These are phyloP conservation scores for Delitschia confertaspora DNA, from an alignment of 495 filamentous ascomycete species.

Conservation along the genomic window DNA sequence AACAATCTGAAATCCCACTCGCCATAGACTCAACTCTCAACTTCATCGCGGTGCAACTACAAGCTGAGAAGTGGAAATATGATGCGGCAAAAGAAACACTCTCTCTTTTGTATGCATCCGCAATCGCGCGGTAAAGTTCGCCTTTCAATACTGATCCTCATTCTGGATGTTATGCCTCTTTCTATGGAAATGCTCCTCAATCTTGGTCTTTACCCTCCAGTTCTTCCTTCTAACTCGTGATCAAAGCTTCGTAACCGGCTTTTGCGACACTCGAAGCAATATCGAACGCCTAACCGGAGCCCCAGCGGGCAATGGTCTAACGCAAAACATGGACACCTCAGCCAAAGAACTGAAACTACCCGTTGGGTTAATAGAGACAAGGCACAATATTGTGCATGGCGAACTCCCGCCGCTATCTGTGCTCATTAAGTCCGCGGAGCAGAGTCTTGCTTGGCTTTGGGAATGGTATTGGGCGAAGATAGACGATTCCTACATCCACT, in stretches of 20 bases:
- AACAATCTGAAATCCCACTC: slow-evolving; percentile 16
- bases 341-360: slow-evolving; percentile 69
- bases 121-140: slow-evolving; percentile 16
- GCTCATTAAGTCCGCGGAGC: slow-evolving; percentile 53
- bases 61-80: slow-evolving; percentile 9
- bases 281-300: no score
- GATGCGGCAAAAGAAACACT: slow-evolving; percentile 1
- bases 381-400: slow-evolving; percentile 85
- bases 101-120: slow-evolving; percentile 17
- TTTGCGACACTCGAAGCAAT: slow-evolving; percentile 50
- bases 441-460: slow-evolving; percentile 81
- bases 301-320: slow-evolving; percentile 58
- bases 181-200: not conserved
- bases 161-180: not conserved
- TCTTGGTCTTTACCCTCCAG: not conserved
- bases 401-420: slow-evolving; percentile 67
- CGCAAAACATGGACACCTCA: slow-evolving; percentile 73
- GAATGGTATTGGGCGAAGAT: slow-evolving; percentile 67
- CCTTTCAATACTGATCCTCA: not conserved
- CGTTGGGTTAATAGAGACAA: slow-evolving; percentile 76
- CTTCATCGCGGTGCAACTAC: slow-evolving; percentile 16
- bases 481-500: slow-evolving; percentile 10
- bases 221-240: not conserved
- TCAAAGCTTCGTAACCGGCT: slow-evolving; percentile 77
- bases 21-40: slow-evolving; percentile 17